A percentile compares a stretch with the other conserved stretches of the same genome.
Conservation (phyloP, 31 red algal genomes). For the Asparagopsis taxiformis region DNA sequence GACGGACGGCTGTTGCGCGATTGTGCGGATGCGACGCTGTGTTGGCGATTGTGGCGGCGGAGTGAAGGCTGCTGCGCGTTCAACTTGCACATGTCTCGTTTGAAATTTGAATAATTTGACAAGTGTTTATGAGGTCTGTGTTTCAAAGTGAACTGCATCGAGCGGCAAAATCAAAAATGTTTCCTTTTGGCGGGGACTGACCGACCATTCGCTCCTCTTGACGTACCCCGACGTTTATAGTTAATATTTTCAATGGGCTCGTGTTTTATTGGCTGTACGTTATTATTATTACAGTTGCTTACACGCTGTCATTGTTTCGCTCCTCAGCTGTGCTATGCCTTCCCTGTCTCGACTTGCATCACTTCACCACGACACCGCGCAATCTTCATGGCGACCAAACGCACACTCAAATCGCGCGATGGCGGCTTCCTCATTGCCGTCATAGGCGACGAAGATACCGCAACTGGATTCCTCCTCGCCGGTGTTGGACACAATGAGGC, state of each 20-base stretch:
- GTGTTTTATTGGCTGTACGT: too few relatives aligned
- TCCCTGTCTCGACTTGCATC: neutral
- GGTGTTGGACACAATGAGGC: constrained; percentile 80
- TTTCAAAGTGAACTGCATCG: neutral
- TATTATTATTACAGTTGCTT: neutral
- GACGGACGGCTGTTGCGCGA: too few relatives aligned
- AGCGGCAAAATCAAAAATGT: constrained; percentile 18
- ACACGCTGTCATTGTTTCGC: neutral
- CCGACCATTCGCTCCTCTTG: neutral
- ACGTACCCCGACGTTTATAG: too few relatives aligned
- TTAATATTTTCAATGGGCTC: too few relatives aligned
- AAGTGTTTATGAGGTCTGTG: neutral
- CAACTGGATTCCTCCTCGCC: constrained; percentile 92
- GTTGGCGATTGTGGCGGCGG: too few relatives aligned
- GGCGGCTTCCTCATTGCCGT: constrained; percentile 83
- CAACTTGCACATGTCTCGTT: too few relatives aligned
- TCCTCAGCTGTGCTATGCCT: neutral
- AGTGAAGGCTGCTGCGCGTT: too few relatives aligned
- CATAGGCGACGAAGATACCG: constrained; percentile 96
- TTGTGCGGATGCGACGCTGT: too few relatives aligned
- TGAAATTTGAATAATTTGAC: constrained; percentile 1
- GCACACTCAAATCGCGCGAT: constrained; percentile 44
- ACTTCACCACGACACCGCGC: neutral
- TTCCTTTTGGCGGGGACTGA: constrained; percentile 25
- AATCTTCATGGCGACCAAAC: constrained; percentile 43